These are phyloP conservation scores for Lachnellula willkommii DNA, from an alignment of 2,329 filamentous ascomycete species.

Conservation along the genomic window DNA sequence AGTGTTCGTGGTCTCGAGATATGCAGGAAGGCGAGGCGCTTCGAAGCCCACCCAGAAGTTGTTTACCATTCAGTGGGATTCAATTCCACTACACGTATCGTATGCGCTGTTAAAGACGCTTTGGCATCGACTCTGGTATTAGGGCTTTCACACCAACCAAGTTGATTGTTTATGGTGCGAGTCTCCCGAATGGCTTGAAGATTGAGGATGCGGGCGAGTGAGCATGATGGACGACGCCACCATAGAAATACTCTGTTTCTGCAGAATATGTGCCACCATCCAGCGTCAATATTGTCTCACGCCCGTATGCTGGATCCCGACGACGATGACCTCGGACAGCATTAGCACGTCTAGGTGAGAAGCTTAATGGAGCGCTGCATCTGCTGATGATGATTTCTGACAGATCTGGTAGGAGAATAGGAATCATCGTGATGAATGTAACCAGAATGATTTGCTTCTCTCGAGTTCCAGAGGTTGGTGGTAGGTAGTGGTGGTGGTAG, in stretches of 20 bases:
- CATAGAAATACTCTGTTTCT: background rate
- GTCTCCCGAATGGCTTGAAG: too few species aligned
- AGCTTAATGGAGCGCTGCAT: conserved; percentile 8
- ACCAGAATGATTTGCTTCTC: conserved; percentile 8
- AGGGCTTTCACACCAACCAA: background rate
- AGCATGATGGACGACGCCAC: too few species aligned
- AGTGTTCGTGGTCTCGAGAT: background rate
- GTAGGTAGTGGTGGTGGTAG: too few species aligned
- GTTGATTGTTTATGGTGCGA: background rate
- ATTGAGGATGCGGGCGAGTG: background rate
- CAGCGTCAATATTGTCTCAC: conserved; percentile 11
- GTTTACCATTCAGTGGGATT: background rate
- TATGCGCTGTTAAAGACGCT: background rate
- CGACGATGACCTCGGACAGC: conserved; percentile 22
- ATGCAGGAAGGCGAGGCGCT: conserved; percentile 18
- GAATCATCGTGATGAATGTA: background rate
- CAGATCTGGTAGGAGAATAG: conserved; percentile 4
- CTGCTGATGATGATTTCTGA: conserved; percentile 18
- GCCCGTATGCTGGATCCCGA: conserved; percentile 22
- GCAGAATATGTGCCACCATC: conserved; percentile 10
- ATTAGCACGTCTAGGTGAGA: conserved; percentile 14
- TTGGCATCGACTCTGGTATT: too few species aligned
- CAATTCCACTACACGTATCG: background rate
- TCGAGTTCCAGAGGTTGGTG: background rate
- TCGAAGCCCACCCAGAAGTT: background rate